phyloP scores from a whole-genome alignment of 495 filamentous ascomycete genomes.

The Hypoxylon trugodes region DNA sequence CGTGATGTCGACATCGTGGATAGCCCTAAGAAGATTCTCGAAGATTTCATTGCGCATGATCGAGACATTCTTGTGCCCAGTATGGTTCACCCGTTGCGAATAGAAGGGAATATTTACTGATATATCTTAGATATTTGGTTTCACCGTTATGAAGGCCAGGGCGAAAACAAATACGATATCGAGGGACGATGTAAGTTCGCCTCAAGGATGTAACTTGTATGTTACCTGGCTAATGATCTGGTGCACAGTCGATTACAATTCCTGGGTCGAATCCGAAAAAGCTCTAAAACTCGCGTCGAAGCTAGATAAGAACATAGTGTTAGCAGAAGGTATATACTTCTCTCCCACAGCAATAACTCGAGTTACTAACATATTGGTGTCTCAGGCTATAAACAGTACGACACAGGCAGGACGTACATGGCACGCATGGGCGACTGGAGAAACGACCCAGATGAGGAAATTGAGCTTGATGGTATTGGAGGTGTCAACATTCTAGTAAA shows the following conservation, averaged over 20 bases:
- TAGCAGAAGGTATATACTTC: constrained; percentile 76
- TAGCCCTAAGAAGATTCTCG: constrained; percentile 83
- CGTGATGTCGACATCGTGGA: constrained; percentile 96
- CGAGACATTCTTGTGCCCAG: constrained; percentile 93
- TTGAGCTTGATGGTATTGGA: constrained; percentile 93
- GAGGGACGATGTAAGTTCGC: constrained; percentile 85
- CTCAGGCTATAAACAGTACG: constrained; percentile 84
- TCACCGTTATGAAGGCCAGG: constrained; percentile 83
- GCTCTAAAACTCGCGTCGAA: constrained; percentile 73
- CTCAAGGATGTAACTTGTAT: not conserved
- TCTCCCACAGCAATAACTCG: not conserved
- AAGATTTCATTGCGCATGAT: constrained; percentile 95
- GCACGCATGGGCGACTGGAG: constrained; percentile 90
- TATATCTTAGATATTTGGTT: constrained; percentile 87
- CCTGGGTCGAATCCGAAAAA: constrained; percentile 94
- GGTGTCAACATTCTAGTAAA: constrained; percentile 98
- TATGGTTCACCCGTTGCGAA: constrained; percentile 57
- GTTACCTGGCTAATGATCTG: not conserved
- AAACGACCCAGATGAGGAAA: constrained; percentile 86
- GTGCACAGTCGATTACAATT: constrained; percentile 91
- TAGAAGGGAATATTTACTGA: constrained; percentile 39
- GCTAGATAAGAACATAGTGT: constrained; percentile 78
- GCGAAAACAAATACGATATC: constrained; percentile 82
- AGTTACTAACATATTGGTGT: constrained; percentile 11
- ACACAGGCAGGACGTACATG: constrained; percentile 88